Evolutionary conservation across 768 basidiomycete species (phyloP).

Genomic region (Psilocybe subaeruginosa): DNA sequence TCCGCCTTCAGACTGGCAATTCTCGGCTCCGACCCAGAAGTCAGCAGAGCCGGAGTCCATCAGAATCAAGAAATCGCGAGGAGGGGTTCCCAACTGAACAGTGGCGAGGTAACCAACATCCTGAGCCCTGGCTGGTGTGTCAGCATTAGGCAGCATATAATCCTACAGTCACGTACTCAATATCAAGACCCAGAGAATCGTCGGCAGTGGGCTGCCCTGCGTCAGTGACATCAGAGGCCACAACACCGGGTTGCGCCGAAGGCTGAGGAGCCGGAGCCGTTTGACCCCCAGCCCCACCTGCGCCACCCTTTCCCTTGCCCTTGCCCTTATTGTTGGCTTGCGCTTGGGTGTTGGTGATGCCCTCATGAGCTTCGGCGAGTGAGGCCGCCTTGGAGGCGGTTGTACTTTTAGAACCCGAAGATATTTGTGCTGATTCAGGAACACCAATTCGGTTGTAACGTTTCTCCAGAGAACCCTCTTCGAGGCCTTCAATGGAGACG

Average conservation of each 20-base stretch:
- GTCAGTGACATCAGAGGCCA: conserved; percentile 34
- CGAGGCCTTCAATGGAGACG: conserved; percentile 24
- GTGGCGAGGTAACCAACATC: conserved; percentile 59
- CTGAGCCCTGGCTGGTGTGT: conserved; percentile 30
- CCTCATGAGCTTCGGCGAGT: conserved; percentile 9
- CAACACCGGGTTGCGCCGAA: conserved; percentile 2
- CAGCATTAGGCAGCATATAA: not conserved
- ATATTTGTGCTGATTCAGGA: conserved; percentile 15
- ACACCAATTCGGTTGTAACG: conserved; percentile 29
- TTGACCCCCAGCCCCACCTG: not conserved
- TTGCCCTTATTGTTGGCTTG: not conserved
- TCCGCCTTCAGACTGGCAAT: conserved; percentile 46
- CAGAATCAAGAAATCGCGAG: conserved; percentile 54
- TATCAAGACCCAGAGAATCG: conserved; percentile 69
- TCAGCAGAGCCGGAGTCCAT: conserved; percentile 78
- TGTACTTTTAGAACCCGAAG: not conserved
- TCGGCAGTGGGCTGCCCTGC: conserved; percentile 39
- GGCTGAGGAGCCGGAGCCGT: not conserved
- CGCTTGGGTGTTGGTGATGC: not conserved
- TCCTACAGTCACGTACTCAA: conserved; percentile 50
- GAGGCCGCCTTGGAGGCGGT: not conserved
- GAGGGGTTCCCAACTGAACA: conserved; percentile 70
- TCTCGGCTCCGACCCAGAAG: conserved; percentile 64
- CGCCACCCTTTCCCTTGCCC: not conserved
- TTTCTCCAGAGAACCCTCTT: conserved; percentile 23